Base-by-base conservation (phyloP, 805 yeast genomes). In the Saccharomyces mikatae region DNA sequence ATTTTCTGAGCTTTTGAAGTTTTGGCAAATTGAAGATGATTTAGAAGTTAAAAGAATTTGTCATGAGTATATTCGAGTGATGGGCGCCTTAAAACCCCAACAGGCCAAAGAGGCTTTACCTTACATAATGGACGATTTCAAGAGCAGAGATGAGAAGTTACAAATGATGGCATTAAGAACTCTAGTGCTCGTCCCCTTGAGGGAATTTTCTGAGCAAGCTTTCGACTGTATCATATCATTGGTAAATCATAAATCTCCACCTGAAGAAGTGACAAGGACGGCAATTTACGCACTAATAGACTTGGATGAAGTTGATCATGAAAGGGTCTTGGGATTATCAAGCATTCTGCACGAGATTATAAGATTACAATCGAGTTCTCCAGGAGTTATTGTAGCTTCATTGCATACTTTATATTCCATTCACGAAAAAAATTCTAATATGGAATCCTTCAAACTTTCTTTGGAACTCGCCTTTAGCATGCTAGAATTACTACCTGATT, bases 261-360 rank as follows among this genome's bases (percentile, higher is more conserved):
- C 65, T 3, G 75, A 77, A 54, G 76, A 78, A 53, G 82, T 89
- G 24, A 75, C 90, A 46, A 86, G 83, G 58, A 75, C 86, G 0
- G 90, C 95, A 0, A 84, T 86, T 5, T 84, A 76, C 68, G 77
- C 86, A 1, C 81, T 87, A 14, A 84, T 89, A 3, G 82, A 84
- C 61, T 64, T 87, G 29, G 86, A 82, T 74, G 83, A 82, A 50
- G 69, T 75, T 47, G 82, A 81, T 50, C 75, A 80, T 6, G 63
- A 70, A 5, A 63, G 75, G n/a, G 81, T 80, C 1, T 72, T 74
- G 74, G 74, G 17, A 64, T 86, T 55, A 68, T 85, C 29, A 77
- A 54, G 56, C 32, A 46, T 54, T 27, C 52, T 68, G n/a, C 36
- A 41, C 4, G 66, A 62, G 22, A 54, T 66, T 14, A 30, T 68